Conservation (phyloP, 2,329 filamentous ascomycete species). For the Fusarium pseudonygamai region DNA sequence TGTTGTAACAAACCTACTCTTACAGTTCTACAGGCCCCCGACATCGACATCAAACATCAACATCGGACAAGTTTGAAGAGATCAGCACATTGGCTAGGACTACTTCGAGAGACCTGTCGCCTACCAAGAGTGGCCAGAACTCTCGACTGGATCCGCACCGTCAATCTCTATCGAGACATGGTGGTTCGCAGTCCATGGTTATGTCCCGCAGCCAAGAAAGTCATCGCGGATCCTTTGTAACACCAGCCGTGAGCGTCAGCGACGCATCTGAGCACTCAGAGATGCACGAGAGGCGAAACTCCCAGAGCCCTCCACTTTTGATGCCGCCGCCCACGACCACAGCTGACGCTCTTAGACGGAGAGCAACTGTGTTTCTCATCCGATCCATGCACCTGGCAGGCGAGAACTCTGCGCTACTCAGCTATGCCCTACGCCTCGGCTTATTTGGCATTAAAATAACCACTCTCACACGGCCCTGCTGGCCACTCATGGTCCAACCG, state of each 20-base stretch:
- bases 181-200: conserved; percentile 47
- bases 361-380: conserved; percentile 50
- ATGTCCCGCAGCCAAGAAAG: conserved; percentile 55
- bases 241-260: conserved; percentile 20
- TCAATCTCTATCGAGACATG: conserved; percentile 29
- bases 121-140: conserved; percentile 10
- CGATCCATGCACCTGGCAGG: conserved; percentile 36
- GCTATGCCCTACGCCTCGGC: conserved; percentile 58
- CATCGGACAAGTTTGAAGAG: conserved; percentile 42
- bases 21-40: conserved; percentile 45
- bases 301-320: conserved; percentile 55
- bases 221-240: conserved; percentile 35
- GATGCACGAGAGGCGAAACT: conserved; percentile 18
- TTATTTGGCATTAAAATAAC: conserved; percentile 76
- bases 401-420: conserved; percentile 44
- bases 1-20: conserved; percentile 42
- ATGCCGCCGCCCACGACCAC: conserved; percentile 59
- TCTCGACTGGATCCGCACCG: conserved; percentile 21
- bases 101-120: conserved; percentile 32
- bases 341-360: conserved; percentile 47
- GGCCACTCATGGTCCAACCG: conserved; percentile 73
- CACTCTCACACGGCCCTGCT: conserved; percentile 73
- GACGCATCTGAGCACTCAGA: conserved; percentile 26
- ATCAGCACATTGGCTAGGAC: conserved; percentile 29
- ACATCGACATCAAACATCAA: conserved; percentile 37